Base-by-base conservation (phyloP, 2,329 filamentous ascomycete species). In the Monosporascus sp. region DNA sequence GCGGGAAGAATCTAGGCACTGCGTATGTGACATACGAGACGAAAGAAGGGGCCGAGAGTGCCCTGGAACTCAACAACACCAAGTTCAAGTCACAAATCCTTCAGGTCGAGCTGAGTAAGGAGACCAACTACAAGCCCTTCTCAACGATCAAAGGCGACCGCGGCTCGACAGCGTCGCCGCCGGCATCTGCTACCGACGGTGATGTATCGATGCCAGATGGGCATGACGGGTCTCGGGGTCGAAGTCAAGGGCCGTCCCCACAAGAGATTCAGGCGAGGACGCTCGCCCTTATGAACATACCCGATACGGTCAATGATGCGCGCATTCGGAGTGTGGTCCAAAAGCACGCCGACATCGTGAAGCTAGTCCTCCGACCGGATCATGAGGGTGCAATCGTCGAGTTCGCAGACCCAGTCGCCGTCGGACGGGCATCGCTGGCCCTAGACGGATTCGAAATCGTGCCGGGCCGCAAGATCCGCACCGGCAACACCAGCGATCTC, bases 241-340 rank as follows among this genome's bases (percentile, higher is more conserved):
- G 54, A 53, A 15, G 41, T 60, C 44, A 65, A 17, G 65, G 65
- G 14, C 74, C 77, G 18, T 75, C 77, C 1, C 70, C 73, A 7
- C 69, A 68, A 6, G 78, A 83, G 17, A 79, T 82, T 20, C 70
- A 76, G 31, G 82, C 85, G 49, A 85, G 90, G 50, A 94, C 89
- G 1, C 79, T 97, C 49, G 87, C 87, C 9, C 75, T 99, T 27
- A 82, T 97, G 72, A 88, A 92, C 57, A 76, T 99, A 1, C 90
- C 94, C 0, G 94, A 97, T 65, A 97, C 92, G 0, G 83, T 97
- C 63, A 97, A 95, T 59, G 90, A 96, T 64, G 84, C 88, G 1
- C 89, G 92, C 31, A 83, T 99, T 51, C 83, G 83, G 45, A 79
- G 85, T 0, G 74, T 95, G 3, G 84, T 88, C 8, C 87, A 90